Evolutionary conservation across 495 filamentous ascomycete species (phyloP).

Genomic region (Penicillium chermesinum): DNA sequence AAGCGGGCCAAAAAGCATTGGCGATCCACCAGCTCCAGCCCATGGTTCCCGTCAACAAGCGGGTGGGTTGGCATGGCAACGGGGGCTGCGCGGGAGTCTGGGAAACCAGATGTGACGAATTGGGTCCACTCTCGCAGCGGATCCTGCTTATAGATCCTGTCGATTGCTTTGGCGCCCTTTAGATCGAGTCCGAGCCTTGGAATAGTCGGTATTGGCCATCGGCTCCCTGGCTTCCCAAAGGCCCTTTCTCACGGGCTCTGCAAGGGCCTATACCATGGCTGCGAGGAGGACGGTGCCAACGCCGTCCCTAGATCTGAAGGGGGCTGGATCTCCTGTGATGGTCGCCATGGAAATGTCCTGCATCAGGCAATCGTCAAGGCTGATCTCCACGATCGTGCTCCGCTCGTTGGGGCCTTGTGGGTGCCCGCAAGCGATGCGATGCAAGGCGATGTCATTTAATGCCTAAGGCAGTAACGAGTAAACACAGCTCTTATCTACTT

Average conservation of each 20-base stretch:
- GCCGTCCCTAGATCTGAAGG: constrained; percentile 6
- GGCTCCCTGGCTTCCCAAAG: constrained; percentile 7
- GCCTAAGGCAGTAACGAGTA: constrained; percentile 20
- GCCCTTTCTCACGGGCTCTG: constrained; percentile 7
- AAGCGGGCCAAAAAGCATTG: constrained; percentile 27
- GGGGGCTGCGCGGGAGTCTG: constrained; percentile 23
- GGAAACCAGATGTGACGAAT: constrained; percentile 24
- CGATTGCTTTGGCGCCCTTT: background rate
- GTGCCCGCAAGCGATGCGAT: constrained; percentile 1
- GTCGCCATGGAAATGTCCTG: constrained; percentile 23
- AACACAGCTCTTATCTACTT: too few relatives aligned
- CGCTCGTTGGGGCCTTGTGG: constrained; percentile 3
- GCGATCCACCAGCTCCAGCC: constrained; percentile 33
- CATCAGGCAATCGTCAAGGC: constrained; percentile 4
- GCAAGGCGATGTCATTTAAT: constrained; percentile 12
- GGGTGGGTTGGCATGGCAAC: constrained; percentile 42
- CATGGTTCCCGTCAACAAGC: constrained; percentile 45
- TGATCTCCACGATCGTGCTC: constrained; percentile 12
- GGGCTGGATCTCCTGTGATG: constrained; percentile 7
- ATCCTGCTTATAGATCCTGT: constrained; percentile 6
- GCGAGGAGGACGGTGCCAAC: constrained; percentile 12
- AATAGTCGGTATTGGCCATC: background rate
- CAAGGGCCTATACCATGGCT: constrained; percentile 16
- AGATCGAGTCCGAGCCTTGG: constrained; percentile 11
- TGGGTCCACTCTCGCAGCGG: constrained; percentile 16